A percentile compares a stretch with the other conserved stretches of the same genome.
phyloP scores from a whole-genome alignment of 331 rosid genomes.

The Saraca asoca region DNA sequence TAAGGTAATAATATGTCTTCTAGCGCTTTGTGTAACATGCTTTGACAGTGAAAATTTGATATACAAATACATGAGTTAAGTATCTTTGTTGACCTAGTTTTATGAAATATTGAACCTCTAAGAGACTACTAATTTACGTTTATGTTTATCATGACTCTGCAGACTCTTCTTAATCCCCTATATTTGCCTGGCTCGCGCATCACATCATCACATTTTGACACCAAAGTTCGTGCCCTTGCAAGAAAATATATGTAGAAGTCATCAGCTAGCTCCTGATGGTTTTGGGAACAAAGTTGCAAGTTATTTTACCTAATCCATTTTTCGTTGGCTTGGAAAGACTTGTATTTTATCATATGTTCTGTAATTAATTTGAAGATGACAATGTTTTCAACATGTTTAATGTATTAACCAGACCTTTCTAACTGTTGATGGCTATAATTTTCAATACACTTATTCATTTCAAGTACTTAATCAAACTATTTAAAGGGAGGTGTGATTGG shows the following conservation, averaged over 20 bases:
- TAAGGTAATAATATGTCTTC: constrained; percentile 53
- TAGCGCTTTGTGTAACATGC: background rate
- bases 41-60: too few species aligned
- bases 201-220: constrained; percentile 88
- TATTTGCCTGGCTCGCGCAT: constrained; percentile 94
- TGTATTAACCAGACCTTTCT: constrained; percentile 24
- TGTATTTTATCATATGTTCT: too few species aligned
- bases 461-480: constrained; percentile 18
- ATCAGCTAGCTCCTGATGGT: constrained; percentile 27
- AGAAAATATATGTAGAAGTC: constrained; percentile 70
- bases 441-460: constrained; percentile 14
- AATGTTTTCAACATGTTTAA: constrained; percentile 18
- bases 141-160: constrained; percentile 43
- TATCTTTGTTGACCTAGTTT: too few species aligned
- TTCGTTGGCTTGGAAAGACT: too few species aligned
- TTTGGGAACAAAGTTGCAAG: constrained; percentile 26
- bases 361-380: constrained; percentile 10
- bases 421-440: constrained; percentile 19
- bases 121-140: constrained; percentile 5
- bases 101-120: background rate
- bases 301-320: background rate
- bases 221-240: constrained; percentile 95
- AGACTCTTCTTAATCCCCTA: constrained; percentile 87
- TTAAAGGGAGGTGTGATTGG: too few species aligned
- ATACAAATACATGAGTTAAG: too few species aligned